Percentiles rank a stretch among this genome's conserved stretches.
Conservation (phyloP, 2,329 filamentous ascomycete genomes). For the Fusarium beomiforme region DNA sequence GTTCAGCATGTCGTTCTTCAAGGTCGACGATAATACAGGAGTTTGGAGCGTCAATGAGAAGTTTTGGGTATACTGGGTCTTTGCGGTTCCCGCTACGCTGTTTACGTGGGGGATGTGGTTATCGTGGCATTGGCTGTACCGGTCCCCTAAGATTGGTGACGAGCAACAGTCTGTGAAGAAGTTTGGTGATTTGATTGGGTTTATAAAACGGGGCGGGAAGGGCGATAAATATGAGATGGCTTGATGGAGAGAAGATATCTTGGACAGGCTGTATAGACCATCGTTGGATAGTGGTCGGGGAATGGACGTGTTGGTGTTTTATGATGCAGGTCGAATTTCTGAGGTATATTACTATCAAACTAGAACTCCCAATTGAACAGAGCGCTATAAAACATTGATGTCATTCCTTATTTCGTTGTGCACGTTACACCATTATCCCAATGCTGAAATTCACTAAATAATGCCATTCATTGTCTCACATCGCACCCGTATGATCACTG, state of each 20-base stretch:
- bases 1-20: conserved; percentile 59
- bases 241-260: background rate
- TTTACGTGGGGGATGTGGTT: conserved; percentile 38
- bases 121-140: conserved; percentile 5
- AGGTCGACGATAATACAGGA: conserved; percentile 35
- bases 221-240: background rate
- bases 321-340: background rate
- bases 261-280: too few species aligned
- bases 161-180: background rate
- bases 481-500: too few species aligned
- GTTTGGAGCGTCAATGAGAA: conserved; percentile 44
- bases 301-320: background rate
- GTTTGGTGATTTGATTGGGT: background rate
- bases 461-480: too few species aligned
- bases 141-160: conserved; percentile 9
- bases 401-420: background rate
- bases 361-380: too few species aligned
- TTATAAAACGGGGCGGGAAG: background rate
- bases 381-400: background rate
- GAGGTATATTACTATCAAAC: background rate
- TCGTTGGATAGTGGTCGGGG: background rate
- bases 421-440: background rate
- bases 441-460: background rate
- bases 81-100: conserved; percentile 45
- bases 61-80: conserved; percentile 52